Conservation (phyloP, 225 moss, liverwort and hornwort genomes). For the Pseudoscleropodium purum region DNA sequence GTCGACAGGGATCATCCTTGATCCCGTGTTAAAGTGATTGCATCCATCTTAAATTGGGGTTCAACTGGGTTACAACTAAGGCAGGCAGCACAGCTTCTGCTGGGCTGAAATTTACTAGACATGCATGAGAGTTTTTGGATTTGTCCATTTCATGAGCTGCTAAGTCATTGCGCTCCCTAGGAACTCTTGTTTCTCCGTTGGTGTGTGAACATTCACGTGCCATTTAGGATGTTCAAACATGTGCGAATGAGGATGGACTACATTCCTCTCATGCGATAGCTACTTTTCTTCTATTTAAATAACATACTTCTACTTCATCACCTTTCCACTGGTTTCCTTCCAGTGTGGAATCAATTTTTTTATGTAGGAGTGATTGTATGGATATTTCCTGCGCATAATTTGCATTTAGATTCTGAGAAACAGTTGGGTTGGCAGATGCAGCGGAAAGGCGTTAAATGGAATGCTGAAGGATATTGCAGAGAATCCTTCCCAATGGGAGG, state of each 20-base stretch:
- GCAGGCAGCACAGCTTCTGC: too few relatives aligned
- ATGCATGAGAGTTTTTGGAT: too few relatives aligned
- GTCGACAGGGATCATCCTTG: constrained; percentile 68
- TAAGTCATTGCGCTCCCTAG: too few relatives aligned
- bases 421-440: background rate
- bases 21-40: constrained; percentile 81
- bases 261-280: background rate
- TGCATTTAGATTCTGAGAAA: background rate
- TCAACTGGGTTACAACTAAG: too few relatives aligned
- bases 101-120: too few relatives aligned
- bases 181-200: too few relatives aligned
- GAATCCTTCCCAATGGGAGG: background rate
- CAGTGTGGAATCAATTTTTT: too few relatives aligned
- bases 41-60: background rate
- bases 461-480: background rate
- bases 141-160: too few relatives aligned
- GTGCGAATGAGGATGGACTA: background rate
- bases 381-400: background rate
- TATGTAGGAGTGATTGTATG: background rate
- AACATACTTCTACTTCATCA: background rate
- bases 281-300: background rate
- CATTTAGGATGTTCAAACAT: too few relatives aligned
- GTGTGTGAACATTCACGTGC: too few relatives aligned
- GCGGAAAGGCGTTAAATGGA: background rate
- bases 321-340: background rate